Conservation (phyloP, 2,329 filamentous ascomycete genomes). For the Emydomyces testavorans region DNA sequence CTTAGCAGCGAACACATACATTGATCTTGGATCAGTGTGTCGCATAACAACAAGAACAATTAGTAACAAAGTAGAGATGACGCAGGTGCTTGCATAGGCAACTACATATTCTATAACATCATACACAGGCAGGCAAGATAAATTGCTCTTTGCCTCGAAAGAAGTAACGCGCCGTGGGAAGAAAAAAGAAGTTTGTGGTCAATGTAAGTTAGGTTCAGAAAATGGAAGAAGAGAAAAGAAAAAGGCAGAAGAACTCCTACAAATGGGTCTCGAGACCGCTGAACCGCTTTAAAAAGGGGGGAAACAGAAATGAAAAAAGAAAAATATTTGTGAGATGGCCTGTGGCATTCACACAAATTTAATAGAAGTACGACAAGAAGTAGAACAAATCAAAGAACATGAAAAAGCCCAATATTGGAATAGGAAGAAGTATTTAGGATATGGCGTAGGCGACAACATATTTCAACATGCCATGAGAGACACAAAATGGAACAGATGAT, state of each 20-base stretch:
- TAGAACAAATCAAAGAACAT: no score
- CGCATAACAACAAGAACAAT: not conserved
- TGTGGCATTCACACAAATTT: no score
- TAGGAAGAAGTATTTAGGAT: not conserved
- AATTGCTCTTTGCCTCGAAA: no score
- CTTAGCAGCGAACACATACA: no score
- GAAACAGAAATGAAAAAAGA: not conserved
- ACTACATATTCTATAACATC: no score
- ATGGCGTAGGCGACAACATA: not conserved
- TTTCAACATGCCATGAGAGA: no score
- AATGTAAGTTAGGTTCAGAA: not conserved
- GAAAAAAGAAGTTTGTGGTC: not conserved
- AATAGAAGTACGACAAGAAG: no score
- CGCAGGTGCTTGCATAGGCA: no score
- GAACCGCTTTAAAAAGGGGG: not conserved
- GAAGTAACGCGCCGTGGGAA: not conserved
- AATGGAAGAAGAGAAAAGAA: not conserved
- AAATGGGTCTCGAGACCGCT: slow-evolving; percentile 1
- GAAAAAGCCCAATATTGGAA: no score
- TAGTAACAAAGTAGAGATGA: not conserved
- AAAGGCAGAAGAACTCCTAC: not conserved
- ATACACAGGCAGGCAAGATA: no score
- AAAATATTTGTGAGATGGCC: no score
- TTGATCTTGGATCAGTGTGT: no score
- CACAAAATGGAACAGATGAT: not conserved